Percentiles rank a stretch among this genome's conserved stretches.
Conservation (phyloP, 2,329 filamentous ascomycete species). For the Aspergillus luchuensis region DNA sequence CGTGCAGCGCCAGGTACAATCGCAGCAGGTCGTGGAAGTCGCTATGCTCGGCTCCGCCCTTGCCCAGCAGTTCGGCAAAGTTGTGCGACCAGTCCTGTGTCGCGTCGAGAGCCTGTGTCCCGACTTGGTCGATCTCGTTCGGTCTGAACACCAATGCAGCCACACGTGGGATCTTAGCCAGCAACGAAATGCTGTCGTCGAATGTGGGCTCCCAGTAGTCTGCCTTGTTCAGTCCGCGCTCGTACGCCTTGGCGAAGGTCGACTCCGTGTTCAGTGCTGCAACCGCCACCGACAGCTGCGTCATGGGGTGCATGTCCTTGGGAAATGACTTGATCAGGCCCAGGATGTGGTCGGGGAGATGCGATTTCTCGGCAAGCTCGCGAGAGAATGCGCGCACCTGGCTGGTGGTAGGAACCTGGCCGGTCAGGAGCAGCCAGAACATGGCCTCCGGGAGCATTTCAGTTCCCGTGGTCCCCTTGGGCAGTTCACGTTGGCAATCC, state of each 20-base stretch:
- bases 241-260: slow-evolving; percentile 90
- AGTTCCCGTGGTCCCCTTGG: slow-evolving; percentile 84
- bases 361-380: slow-evolving; percentile 82
- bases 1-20: slow-evolving; percentile 92
- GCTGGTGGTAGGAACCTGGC: slow-evolving; percentile 78
- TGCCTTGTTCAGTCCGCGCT: slow-evolving; percentile 85
- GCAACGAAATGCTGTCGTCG: slow-evolving; percentile 88
- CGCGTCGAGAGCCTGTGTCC: slow-evolving; percentile 71
- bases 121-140: slow-evolving; percentile 74
- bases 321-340: slow-evolving; percentile 91
- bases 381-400: slow-evolving; percentile 83
- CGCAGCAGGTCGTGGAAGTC: slow-evolving; percentile 85
- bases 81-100: slow-evolving; percentile 98
- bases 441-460: slow-evolving; percentile 99
- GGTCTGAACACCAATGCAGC: slow-evolving; percentile 96
- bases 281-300: slow-evolving; percentile 92
- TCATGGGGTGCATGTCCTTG: slow-evolving; percentile 93
- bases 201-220: slow-evolving; percentile 99
- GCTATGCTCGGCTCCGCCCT: slow-evolving; percentile 75
- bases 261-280: slow-evolving; percentile 95
- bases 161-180: slow-evolving; percentile 95
- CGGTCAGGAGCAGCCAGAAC: slow-evolving; percentile 98
- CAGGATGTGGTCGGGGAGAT: slow-evolving; percentile 78
- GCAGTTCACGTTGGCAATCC: slow-evolving; percentile 90
- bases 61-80: slow-evolving; percentile 94